Evolutionary conservation across 306 rosid genomes (phyloP).

Genomic region (Rosa persica): DNA sequence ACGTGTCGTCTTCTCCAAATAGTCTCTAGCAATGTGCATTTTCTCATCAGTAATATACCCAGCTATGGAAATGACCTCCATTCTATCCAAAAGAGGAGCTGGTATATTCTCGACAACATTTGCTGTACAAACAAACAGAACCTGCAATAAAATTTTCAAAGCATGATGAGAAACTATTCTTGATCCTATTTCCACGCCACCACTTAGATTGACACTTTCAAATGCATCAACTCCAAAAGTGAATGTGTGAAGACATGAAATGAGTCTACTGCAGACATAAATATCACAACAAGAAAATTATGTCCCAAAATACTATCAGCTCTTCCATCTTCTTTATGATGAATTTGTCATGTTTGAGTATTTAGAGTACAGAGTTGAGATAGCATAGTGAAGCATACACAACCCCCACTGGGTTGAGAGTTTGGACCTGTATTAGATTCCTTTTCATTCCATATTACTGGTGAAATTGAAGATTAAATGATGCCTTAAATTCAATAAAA

Average conservation of each 20-base stretch:
- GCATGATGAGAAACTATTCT: conserved; percentile 11
- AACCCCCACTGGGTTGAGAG: background rate
- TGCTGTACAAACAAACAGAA: conserved; percentile 98
- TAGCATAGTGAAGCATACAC: background rate
- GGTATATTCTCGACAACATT: conserved; percentile 93
- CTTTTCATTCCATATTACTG: background rate
- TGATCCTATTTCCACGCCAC: background rate
- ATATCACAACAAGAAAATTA: background rate
- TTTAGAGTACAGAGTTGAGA: background rate
- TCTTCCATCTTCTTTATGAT: background rate
- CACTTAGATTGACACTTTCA: background rate
- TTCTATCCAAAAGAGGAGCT: conserved; percentile 88
- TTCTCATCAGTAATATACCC: conserved; percentile 98
- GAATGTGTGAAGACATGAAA: background rate
- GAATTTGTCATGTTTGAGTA: background rate
- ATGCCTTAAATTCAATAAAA: conserved; percentile 14
- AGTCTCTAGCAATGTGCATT: conserved; percentile 97
- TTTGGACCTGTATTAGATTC: background rate
- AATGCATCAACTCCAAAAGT: background rate
- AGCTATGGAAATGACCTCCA: conserved; percentile 94
- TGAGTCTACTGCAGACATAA: background rate
- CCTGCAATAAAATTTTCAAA: conserved; percentile 55
- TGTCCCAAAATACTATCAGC: background rate
- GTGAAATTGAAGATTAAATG: conserved; percentile 9
- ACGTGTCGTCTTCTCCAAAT: conserved; percentile 90